Evolutionary conservation across 164 flowering plant species (phyloP).

Genomic region (Magnolia kwangsiensis): DNA sequence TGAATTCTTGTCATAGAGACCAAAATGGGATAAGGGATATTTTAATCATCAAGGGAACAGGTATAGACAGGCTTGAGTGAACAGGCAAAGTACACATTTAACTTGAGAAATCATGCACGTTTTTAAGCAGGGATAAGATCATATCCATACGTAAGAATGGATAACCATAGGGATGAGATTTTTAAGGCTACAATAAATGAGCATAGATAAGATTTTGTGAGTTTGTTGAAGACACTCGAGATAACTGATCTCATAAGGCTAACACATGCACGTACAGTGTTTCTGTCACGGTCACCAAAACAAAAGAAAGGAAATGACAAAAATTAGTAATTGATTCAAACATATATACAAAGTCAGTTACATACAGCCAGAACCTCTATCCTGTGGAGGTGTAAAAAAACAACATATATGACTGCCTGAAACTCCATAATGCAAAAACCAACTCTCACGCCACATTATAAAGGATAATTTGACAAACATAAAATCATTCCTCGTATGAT

Average conservation of each 20-base stretch:
- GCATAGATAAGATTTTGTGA: not conserved
- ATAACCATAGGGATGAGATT: too few relatives aligned
- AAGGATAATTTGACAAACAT: not conserved
- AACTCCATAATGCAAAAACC: not conserved
- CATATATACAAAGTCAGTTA: not conserved
- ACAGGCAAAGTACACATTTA: too few relatives aligned
- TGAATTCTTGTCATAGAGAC: too few relatives aligned
- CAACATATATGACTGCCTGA: not conserved
- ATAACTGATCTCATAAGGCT: constrained; percentile 7
- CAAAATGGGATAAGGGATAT: too few relatives aligned
- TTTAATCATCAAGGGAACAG: too few relatives aligned
- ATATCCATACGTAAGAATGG: not conserved
- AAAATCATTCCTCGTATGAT: not conserved
- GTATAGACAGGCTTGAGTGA: too few relatives aligned
- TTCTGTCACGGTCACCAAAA: constrained; percentile 14
- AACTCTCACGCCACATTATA: not conserved
- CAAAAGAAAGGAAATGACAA: constrained; percentile 2
- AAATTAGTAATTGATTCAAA: not conserved
- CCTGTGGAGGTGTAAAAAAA: not conserved
- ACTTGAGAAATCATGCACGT: too few relatives aligned
- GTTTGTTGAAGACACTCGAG: not conserved
- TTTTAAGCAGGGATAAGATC: too few relatives aligned
- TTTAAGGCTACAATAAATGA: not conserved
- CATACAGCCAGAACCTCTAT: not conserved
- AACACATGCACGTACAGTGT: constrained; percentile 2